Base-by-base conservation (phyloP, 352 stramenopile genomes). In the Globisporangium paroecandrum region DNA sequence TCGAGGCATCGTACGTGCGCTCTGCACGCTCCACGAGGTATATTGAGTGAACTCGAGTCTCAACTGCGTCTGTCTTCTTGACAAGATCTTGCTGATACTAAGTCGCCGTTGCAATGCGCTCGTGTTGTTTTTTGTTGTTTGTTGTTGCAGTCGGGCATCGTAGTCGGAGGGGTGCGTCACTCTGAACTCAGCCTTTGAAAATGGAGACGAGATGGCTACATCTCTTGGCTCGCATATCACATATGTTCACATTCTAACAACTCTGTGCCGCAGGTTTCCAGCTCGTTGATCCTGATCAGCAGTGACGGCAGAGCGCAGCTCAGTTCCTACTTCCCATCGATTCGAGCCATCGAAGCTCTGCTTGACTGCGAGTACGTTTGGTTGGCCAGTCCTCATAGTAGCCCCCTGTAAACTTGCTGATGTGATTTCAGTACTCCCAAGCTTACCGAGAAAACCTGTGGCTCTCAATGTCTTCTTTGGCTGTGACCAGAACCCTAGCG, bases 1-100 rank as follows among this genome's bases (percentile, higher is more conserved):
- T 0, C 72, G 69, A 32, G 72, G 69, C 55, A 58, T 82, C 15
- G 32, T 80, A 6, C 63, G 46, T 2, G 72, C 69, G 2, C 74
- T 86, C 24, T 9, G 57, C 29, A 58, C 69, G 27, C 63, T 86
- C 15, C 78, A 86, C 25, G 51, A 82, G 72, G 78, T 85, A 69
- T 25, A 12, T 12, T 46, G 38, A 41, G 41, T 2, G 25, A 10
- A 10, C 24, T 55, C 8, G 34, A n/a, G 20, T 32, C 27, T 27
- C 29, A 29, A 9, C 15, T 20, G 41, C 9, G 13, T 47, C 4
- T 49, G 41, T 49, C 41, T 49, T 49, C 15, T n/a, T n/a, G 13
- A 49, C 6, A 49, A 22, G 5, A 18, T 22, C 4, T 49, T n/a
- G 6, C 18, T 60, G 29, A 46, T 38, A 22, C 12, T 58, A 27